A percentile compares a stretch with the other conserved stretches of the same genome.
These are phyloP conservation scores for Fusarium ramigenum DNA, from an alignment of 2,329 filamentous ascomycete species.

Conservation along the genomic window DNA sequence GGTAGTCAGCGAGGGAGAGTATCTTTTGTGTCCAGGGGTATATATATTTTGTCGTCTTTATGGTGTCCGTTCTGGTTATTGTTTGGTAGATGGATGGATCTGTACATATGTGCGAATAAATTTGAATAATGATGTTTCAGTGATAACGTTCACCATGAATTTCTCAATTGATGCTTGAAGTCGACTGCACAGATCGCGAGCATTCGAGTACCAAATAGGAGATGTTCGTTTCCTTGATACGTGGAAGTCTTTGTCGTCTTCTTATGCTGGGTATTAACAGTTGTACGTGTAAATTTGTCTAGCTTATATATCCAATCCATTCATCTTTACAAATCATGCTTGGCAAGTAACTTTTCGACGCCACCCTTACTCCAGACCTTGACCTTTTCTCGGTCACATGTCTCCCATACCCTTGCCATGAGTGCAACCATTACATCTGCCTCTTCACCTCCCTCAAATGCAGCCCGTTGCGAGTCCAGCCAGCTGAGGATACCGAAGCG, in stretches of 20 bases:
- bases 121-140: constrained; percentile 34
- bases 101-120: constrained; percentile 42
- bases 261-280: constrained; percentile 32
- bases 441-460: constrained; percentile 54
- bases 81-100: constrained; percentile 25
- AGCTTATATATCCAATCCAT: constrained; percentile 2
- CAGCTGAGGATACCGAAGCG: constrained; percentile 79
- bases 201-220: background rate
- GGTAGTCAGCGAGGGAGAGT: constrained; percentile 31
- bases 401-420: constrained; percentile 67
- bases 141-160: background rate
- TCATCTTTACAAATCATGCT: constrained; percentile 2
- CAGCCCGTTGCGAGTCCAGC: constrained; percentile 70
- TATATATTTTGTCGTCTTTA: constrained; percentile 13
- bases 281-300: constrained; percentile 10
- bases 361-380: constrained; percentile 71
- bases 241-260: constrained; percentile 2
- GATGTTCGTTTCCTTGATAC: background rate
- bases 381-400: constrained; percentile 73
- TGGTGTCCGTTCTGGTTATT: constrained; percentile 33
- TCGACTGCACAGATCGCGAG: background rate
- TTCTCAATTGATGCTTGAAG: background rate
- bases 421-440: constrained; percentile 62
- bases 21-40: constrained; percentile 13
- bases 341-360: constrained; percentile 43